Conservation (phyloP, 306 rosid genomes). For the Vachellia collinsii region DNA sequence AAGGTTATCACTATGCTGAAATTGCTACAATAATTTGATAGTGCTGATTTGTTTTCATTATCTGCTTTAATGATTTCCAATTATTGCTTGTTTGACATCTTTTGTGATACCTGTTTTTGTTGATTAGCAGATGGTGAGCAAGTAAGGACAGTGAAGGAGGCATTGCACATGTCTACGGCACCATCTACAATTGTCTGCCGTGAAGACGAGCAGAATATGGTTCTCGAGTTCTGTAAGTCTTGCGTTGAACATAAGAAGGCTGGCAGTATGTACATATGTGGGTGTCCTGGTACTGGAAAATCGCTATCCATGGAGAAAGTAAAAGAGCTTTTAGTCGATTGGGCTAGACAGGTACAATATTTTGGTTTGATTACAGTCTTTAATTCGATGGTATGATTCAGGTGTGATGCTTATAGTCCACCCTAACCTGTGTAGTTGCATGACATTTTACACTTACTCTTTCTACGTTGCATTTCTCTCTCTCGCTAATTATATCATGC, state of each 20-base stretch:
- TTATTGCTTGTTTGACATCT: not conserved
- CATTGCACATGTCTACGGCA: constrained; percentile 69
- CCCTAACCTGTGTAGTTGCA: not conserved
- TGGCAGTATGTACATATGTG: constrained; percentile 84
- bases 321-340: constrained; percentile 53
- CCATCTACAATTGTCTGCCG: constrained; percentile 72
- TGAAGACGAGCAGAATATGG: constrained; percentile 74
- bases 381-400: not conserved
- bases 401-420: not conserved
- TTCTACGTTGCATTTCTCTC: not conserved
- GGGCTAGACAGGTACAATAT: constrained; percentile 68
- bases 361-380: not conserved
- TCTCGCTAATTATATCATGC: not conserved
- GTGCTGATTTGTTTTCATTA: constrained; percentile 1
- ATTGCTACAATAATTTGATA: not conserved
- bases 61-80: not conserved
- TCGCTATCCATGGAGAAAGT: constrained; percentile 79
- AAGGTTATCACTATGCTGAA: constrained; percentile 7
- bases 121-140: constrained; percentile 62
- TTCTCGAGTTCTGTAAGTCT: constrained; percentile 71
- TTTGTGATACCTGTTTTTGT: not conserved
- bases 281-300: constrained; percentile 93
- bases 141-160: constrained; percentile 66
- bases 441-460: not conserved
- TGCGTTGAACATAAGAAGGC: constrained; percentile 69